Percentiles rank a stretch among this genome's conserved stretches.
Evolutionary conservation across 1,284 basidiomycete species (phyloP).

Genomic region (Trichosporon ovoides): DNA sequence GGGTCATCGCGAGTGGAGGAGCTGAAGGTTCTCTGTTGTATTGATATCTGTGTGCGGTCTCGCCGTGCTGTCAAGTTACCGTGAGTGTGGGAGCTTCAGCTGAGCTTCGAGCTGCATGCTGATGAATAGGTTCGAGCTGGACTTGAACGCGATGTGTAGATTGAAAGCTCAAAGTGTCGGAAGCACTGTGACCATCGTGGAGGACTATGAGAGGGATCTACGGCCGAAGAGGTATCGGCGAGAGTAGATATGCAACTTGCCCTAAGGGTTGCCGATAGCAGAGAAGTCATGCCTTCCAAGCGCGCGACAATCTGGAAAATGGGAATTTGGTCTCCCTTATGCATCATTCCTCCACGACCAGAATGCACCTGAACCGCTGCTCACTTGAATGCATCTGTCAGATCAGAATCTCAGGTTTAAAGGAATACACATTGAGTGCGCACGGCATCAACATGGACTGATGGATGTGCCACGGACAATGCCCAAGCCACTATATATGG

Average conservation of each 20-base stretch:
- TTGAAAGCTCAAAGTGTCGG: constrained; percentile 23
- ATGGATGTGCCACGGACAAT: too few species aligned
- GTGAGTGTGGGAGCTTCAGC: neutral
- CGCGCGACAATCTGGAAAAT: too few species aligned
- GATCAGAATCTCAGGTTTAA: too few species aligned
- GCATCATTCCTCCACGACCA: too few species aligned
- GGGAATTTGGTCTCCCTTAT: too few species aligned
- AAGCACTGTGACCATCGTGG: neutral
- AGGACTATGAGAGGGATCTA: neutral
- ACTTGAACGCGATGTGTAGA: constrained; percentile 28
- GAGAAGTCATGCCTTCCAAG: too few species aligned
- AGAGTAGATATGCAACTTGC: neutral
- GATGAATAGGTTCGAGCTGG: constrained; percentile 33
- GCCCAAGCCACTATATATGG: too few species aligned
- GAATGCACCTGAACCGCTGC: too few species aligned
- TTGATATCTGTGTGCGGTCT: neutral
- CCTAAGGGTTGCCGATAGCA: neutral
- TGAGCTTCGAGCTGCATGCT: neutral
- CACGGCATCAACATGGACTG: too few species aligned
- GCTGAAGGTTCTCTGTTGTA: constrained; percentile 11
- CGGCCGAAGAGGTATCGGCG: neutral
- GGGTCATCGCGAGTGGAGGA: neutral
- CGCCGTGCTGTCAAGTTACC: neutral
- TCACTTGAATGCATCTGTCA: too few species aligned
- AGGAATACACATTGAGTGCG: too few species aligned